Evolutionary conservation across 768 basidiomycete species (phyloP).

Genomic region (Nevesoporus exiguus): DNA sequence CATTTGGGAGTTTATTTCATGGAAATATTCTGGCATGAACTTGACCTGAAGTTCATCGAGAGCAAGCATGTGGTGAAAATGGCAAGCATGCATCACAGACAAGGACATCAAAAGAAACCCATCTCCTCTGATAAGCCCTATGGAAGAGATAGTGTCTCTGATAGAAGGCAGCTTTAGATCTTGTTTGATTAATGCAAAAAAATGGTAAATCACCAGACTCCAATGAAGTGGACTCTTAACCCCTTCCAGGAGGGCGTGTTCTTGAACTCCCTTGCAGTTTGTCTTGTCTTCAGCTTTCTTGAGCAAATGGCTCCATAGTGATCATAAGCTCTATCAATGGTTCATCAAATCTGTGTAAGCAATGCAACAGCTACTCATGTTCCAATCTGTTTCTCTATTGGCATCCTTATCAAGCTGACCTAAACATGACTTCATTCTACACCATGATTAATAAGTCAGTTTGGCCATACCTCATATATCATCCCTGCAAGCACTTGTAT

Average conservation of each 20-base stretch:
- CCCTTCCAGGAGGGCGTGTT: no score
- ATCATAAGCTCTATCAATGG: conserved; percentile 7
- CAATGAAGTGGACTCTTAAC: no score
- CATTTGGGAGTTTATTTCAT: no score
- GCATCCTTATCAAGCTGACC: conserved; percentile 3
- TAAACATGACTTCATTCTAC: neutral
- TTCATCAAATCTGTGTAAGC: neutral
- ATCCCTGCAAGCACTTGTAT: conserved; percentile 39
- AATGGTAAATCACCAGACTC: no score
- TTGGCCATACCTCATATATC: conserved; percentile 40
- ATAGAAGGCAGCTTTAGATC: neutral
- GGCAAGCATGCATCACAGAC: no score
- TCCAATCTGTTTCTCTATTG: conserved; percentile 14
- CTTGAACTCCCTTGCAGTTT: no score
- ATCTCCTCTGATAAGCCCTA: neutral
- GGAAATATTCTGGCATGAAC: no score
- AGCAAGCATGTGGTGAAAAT: no score
- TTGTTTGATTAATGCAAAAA: no score
- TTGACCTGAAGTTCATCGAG: no score
- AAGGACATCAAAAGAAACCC: no score
- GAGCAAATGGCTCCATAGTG: neutral
- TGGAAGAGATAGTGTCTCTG: conserved; percentile 10
- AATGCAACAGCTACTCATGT: conserved; percentile 5
- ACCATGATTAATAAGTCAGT: neutral
- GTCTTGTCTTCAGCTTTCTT: no score